Evolutionary conservation across 768 basidiomycete species (phyloP).

Genomic region (Lentinula lateritia): DNA sequence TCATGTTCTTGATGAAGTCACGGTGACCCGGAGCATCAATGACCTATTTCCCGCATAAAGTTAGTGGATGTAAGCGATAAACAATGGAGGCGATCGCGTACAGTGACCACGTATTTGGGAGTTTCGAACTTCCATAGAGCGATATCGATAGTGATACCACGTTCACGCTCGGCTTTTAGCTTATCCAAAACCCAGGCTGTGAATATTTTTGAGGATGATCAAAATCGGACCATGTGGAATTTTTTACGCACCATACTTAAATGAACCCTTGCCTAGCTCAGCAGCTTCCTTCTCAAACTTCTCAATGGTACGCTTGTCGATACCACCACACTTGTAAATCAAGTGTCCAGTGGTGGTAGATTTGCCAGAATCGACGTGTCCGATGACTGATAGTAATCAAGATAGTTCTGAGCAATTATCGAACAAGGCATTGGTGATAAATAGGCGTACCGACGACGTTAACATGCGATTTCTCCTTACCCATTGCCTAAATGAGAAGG

Average conservation of each 20-base stretch:
- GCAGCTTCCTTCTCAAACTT: constrained; percentile 99
- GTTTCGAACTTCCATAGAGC: constrained; percentile 99
- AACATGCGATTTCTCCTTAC: constrained; percentile 95
- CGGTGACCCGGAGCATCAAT: constrained; percentile 99
- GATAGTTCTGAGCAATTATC: constrained; percentile 13
- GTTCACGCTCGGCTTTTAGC: constrained; percentile 99
- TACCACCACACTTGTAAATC: constrained; percentile 99
- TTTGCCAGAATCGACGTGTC: constrained; percentile 99
- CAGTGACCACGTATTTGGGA: constrained; percentile 90
- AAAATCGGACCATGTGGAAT: not conserved
- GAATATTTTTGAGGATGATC: constrained; percentile 10
- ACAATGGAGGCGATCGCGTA: constrained; percentile 31
- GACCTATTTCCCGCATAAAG: constrained; percentile 49
- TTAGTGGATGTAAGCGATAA: constrained; percentile 11
- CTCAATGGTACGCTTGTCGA: constrained; percentile 99
- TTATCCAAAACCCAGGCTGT: constrained; percentile 99
- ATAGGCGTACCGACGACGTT: constrained; percentile 70
- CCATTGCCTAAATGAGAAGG: constrained; percentile 46
- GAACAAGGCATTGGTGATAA: constrained; percentile 12
- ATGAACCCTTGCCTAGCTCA: constrained; percentile 99
- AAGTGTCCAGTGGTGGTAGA: constrained; percentile 99
- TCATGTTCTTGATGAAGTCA: constrained; percentile 99
- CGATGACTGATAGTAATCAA: constrained; percentile 64
- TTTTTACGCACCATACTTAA: constrained; percentile 78
- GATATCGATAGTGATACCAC: constrained; percentile 99